Evolutionary conservation across 805 yeast species (phyloP).

Genomic region (Tetrapisispora iriomotensis): DNA sequence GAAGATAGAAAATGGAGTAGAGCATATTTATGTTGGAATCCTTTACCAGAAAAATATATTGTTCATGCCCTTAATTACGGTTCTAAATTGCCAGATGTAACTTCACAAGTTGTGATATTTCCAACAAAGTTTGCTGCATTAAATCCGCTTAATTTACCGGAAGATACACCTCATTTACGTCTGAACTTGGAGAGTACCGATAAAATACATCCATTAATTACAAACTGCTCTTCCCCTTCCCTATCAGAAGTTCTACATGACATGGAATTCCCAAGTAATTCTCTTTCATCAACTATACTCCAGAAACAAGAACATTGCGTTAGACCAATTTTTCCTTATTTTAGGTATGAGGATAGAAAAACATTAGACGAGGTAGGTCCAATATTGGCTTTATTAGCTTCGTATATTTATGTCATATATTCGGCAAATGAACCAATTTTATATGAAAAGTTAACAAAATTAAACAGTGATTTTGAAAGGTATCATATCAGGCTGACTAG

Average conservation of each 20-base stretch:
- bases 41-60: constrained; percentile 61
- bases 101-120: constrained; percentile 44
- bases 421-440: constrained; percentile 61
- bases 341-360: constrained; percentile 35
- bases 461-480: constrained; percentile 51
- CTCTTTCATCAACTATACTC: constrained; percentile 3
- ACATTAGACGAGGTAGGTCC: constrained; percentile 49
- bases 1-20: constrained; percentile 58
- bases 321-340: constrained; percentile 49
- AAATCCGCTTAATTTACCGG: constrained; percentile 26
- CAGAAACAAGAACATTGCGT: constrained; percentile 18
- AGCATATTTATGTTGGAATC: constrained; percentile 61
- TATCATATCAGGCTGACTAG: constrained; percentile 44
- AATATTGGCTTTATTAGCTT: constrained; percentile 45
- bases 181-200: neutral
- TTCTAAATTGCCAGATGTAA: constrained; percentile 53
- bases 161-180: neutral
- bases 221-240: too few species aligned
- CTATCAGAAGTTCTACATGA: neutral
- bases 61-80: constrained; percentile 43
- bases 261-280: neutral
- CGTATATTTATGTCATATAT: constrained; percentile 61
- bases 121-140: constrained; percentile 45
- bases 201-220: too few species aligned
- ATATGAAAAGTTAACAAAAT: constrained; percentile 42